A percentile compares a stretch with the other conserved stretches of the same genome.
phyloP scores from a whole-genome alignment of 176 grass and related monocot species.

The Phragmites australis region DNA sequence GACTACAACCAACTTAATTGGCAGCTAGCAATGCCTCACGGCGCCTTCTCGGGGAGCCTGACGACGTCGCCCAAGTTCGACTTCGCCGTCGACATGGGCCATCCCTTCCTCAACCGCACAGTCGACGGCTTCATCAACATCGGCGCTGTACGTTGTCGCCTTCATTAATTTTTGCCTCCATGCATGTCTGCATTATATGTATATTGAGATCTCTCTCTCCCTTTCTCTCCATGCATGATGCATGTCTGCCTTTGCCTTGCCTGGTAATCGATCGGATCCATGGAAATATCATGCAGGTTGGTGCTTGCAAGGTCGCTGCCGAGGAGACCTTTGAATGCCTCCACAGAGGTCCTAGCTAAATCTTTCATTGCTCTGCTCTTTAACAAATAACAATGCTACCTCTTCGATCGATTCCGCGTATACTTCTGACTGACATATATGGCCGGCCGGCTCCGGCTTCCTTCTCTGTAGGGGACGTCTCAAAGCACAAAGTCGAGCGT shows the following conservation, averaged over 20 bases:
- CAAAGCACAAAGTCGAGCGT: conserved; percentile 44
- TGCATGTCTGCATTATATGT: too few relatives aligned
- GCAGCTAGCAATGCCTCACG: conserved; percentile 21
- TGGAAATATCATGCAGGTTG: conserved; percentile 52
- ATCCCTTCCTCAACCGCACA: conserved; percentile 62
- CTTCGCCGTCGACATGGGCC: conserved; percentile 59
- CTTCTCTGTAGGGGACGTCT: conserved; percentile 49
- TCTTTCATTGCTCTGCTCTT: too few relatives aligned
- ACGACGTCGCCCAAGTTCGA: conserved; percentile 41
- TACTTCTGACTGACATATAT: too few relatives aligned
- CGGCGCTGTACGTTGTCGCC: conserved; percentile 34
- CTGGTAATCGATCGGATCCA: too few relatives aligned
- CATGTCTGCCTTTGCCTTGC: too few relatives aligned
- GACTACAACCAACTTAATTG: too few relatives aligned
- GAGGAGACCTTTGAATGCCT: conserved; percentile 64
- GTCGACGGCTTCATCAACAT: conserved; percentile 74
- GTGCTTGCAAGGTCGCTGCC: conserved; percentile 55
- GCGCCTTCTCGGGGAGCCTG: conserved; percentile 16
- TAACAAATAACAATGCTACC: too few relatives aligned
- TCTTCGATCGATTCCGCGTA: not conserved
- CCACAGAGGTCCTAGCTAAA: conserved; percentile 33
- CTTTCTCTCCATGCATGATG: too few relatives aligned
- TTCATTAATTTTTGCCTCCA: not conserved
- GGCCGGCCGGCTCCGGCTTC: not conserved
- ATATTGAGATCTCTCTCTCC: too few relatives aligned